These are phyloP conservation scores for Platanus orientalis DNA, from an alignment of 164 flowering plant genomes.

Conservation along the genomic window DNA sequence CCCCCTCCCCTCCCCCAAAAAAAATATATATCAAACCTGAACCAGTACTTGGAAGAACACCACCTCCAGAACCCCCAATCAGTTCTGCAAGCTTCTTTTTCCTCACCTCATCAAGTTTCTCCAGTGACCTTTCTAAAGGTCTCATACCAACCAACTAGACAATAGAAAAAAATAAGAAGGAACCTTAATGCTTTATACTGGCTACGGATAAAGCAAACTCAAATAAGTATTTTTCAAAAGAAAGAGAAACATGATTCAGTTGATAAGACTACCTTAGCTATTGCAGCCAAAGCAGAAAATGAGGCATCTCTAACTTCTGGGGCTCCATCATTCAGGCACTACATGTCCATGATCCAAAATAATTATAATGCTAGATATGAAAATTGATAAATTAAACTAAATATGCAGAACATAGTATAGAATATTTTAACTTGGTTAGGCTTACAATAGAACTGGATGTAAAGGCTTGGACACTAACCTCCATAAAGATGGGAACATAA, in stretches of 20 bases:
- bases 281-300: constrained; percentile 88
- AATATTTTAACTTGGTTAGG: neutral
- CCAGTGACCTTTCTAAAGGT: constrained; percentile 87
- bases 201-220: neutral
- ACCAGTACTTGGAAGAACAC: constrained; percentile 28
- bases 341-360: constrained; percentile 21
- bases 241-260: neutral
- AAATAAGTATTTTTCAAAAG: neutral
- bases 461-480: constrained; percentile 59
- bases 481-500: constrained; percentile 95
- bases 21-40: constrained; percentile 74
- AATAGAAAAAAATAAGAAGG: neutral
- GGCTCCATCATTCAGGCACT: constrained; percentile 96
- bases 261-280: constrained; percentile 91
- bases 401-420: neutral
- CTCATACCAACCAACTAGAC: constrained; percentile 92
- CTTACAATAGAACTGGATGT: neutral
- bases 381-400: neutral
- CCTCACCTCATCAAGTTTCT: constrained; percentile 96
- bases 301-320: constrained; percentile 99
- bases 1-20: no score
- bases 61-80: constrained; percentile 72
- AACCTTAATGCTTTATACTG: neutral
- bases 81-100: constrained; percentile 89
- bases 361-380: neutral